Evolutionary conservation across 2,329 filamentous ascomycete genomes (phyloP).

Genomic region (Apiospora phragmitis): DNA sequence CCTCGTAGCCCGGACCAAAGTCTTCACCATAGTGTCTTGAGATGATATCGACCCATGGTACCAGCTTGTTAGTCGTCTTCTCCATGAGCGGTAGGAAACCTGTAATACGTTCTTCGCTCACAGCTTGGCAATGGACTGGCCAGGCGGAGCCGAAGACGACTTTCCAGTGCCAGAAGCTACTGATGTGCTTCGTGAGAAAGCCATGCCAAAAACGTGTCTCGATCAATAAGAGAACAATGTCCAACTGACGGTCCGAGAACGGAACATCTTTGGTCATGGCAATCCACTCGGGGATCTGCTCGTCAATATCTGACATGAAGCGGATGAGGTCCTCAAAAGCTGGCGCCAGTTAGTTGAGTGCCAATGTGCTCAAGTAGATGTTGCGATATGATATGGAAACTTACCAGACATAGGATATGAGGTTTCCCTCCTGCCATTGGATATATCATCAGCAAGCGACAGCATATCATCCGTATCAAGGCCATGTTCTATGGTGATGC

Average conservation of each 20-base stretch:
- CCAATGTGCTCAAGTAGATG: too few species aligned
- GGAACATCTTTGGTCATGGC: not conserved
- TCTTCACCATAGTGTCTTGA: not conserved
- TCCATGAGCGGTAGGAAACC: not conserved
- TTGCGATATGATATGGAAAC: not conserved
- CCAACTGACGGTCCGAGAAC: conserved; percentile 13
- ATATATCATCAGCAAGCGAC: not conserved
- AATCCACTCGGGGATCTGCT: conserved; percentile 13
- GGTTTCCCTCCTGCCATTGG: not conserved
- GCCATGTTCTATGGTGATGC: not conserved
- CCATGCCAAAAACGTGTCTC: conserved; percentile 17
- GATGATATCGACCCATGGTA: not conserved
- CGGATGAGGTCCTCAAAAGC: not conserved
- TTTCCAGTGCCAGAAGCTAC: conserved; percentile 12
- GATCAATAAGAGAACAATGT: conserved; percentile 10
- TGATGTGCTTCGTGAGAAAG: not conserved
- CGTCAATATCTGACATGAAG: not conserved
- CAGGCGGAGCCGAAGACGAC: conserved; percentile 12
- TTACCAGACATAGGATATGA: not conserved
- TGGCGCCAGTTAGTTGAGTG: not conserved
- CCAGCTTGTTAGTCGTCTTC: not conserved
- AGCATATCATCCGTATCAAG: not conserved
- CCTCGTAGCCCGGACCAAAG: conserved; percentile 7
- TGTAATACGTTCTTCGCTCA: not conserved
- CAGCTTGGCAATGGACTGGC: conserved; percentile 10